Evolutionary conservation across 2,329 filamentous ascomycete species (phyloP).

Genomic region (Alternaria atra): DNA sequence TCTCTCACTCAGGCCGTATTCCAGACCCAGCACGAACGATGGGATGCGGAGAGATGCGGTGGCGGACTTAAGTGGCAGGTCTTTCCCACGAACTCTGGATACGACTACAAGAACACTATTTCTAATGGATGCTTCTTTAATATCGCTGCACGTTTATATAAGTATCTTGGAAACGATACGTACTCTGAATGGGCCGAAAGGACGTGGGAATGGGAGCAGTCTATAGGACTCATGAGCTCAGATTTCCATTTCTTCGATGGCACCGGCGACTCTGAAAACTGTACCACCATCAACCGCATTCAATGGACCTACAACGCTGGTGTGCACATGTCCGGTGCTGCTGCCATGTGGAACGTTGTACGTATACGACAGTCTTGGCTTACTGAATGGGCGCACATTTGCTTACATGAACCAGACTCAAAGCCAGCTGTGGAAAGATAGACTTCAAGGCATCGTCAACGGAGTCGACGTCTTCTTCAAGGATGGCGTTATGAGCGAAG

Average conservation of each 20-base stretch:
- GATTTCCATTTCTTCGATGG: neutral
- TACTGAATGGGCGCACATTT: too few species aligned
- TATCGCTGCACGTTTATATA: conserved; percentile 70
- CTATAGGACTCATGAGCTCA: neutral
- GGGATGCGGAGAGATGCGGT: conserved; percentile 72
- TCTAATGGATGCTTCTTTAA: conserved; percentile 86
- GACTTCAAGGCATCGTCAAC: conserved; percentile 47
- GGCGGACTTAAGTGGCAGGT: conserved; percentile 87
- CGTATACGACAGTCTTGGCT: too few species aligned
- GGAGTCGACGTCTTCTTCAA: conserved; percentile 56
- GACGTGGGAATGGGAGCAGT: neutral
- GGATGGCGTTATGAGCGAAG: conserved; percentile 57
- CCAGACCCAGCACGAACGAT: conserved; percentile 73
- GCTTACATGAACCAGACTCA: too few species aligned
- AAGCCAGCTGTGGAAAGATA: conserved; percentile 39
- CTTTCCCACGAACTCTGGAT: conserved; percentile 76
- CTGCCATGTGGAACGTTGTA: conserved; percentile 56
- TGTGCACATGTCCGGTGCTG: conserved; percentile 57
- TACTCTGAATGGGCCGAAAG: neutral
- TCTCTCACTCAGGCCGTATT: conserved; percentile 76
- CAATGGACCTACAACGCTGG: conserved; percentile 60
- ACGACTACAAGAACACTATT: conserved; percentile 84
- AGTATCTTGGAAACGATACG: neutral
- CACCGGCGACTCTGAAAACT: conserved; percentile 46
- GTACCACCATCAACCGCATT: conserved; percentile 54